Evolutionary conservation across 2,329 filamentous ascomycete species (phyloP), one percentile per base, ranked within the genome.

Genomic region (Colletotrichum aenigma): DNA sequence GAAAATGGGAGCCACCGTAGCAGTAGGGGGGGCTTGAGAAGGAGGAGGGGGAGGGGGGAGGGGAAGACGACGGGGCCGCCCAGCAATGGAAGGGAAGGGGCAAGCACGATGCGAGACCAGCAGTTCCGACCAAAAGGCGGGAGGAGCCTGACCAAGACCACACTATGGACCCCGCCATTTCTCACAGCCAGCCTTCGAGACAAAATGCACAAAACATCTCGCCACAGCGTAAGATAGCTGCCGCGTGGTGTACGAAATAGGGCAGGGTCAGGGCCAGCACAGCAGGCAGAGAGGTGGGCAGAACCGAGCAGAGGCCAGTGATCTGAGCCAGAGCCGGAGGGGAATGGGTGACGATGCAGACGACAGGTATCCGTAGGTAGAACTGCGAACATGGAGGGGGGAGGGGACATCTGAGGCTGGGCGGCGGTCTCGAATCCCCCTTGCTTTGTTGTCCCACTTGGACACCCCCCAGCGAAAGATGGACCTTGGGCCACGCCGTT

Each of bases 371-470:
- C 34, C 34, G 34, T 26, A 30, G 28, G 58, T 10, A 58, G 26
- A 30, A 61, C 61, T 24, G 18, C n/a, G 32, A 38, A 65, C n/a
- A 65, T 36, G 21, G 66, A 60, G 24, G 10, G 34, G 21, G 48
- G 30, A 56, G 58, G 65, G 56, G 70, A 48, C 60, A 58, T 48
- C 43, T 48, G 43, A 48, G 24, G 21, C 66, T 43, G 32, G 71
- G 34, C 38, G n/a, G 48, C 30, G 48, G 52, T 61, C 72, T 71
- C 55, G 72, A 64, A 43, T 12, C 69, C 70, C 73, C 70, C 70
- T 74, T 69, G 70, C 64, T 69, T 65, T 43, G 62, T 52, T 69
- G 74, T 76, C 64, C 74, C 56, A 68, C 74, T 74, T 74, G 69
- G 74, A 56, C 32, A 65, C 48, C 21, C 70, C 62, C 32, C 32